A percentile compares a stretch with the other conserved stretches of the same genome.
Evolutionary conservation across 2,329 filamentous ascomycete species (phyloP).

Genomic region (Stylonectria norvegica): DNA sequence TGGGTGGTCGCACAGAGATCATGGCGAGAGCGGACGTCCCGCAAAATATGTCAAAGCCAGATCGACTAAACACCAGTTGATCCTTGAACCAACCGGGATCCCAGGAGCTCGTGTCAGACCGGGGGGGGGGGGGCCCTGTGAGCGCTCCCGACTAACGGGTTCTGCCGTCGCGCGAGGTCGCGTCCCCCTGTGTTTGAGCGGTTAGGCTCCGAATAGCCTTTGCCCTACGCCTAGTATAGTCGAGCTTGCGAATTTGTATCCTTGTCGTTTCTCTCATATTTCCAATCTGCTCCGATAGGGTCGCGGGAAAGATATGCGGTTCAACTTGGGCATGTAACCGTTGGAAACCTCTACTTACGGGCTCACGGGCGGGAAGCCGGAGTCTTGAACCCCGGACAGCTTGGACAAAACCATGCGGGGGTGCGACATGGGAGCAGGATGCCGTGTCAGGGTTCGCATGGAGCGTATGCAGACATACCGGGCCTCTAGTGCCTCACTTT

Average conservation of each 20-base stretch:
- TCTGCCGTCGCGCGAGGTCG: slow-evolving; percentile 21
- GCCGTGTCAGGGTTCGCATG: slow-evolving; percentile 22
- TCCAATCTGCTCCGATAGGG: slow-evolving; percentile 12
- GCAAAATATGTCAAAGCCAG: slow-evolving; percentile 32
- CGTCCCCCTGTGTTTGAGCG: slow-evolving; percentile 14
- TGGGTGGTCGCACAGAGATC: slow-evolving; percentile 31
- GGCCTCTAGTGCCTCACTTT: slow-evolving; percentile 14
- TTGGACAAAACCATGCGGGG: slow-evolving; percentile 21
- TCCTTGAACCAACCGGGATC: slow-evolving; percentile 16
- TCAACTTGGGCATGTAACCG: slow-evolving; percentile 20
- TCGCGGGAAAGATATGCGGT: slow-evolving; percentile 14
- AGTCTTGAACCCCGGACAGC: slow-evolving; percentile 20
- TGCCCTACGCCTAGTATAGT: slow-evolving; percentile 32
- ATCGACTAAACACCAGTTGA: slow-evolving; percentile 27
- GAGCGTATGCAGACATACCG: slow-evolving; percentile 16
- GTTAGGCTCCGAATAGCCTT: slow-evolving; percentile 17
- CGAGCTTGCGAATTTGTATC: slow-evolving; percentile 31
- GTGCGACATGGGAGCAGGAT: slow-evolving; percentile 5
- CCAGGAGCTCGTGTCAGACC: slow-evolving; percentile 17
- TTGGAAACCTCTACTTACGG: slow-evolving; percentile 10
- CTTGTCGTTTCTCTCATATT: slow-evolving; percentile 8
- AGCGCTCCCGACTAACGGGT: slow-evolving; percentile 25
- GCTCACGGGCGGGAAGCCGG: slow-evolving; percentile 15
- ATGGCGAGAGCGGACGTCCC: slow-evolving; percentile 30
- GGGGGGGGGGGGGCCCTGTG: slow-evolving; percentile 22